Evolutionary conservation across 2,329 filamentous ascomycete genomes (phyloP), one percentile per base, ranked within the genome.

Genomic region (Cytospora leucostoma): DNA sequence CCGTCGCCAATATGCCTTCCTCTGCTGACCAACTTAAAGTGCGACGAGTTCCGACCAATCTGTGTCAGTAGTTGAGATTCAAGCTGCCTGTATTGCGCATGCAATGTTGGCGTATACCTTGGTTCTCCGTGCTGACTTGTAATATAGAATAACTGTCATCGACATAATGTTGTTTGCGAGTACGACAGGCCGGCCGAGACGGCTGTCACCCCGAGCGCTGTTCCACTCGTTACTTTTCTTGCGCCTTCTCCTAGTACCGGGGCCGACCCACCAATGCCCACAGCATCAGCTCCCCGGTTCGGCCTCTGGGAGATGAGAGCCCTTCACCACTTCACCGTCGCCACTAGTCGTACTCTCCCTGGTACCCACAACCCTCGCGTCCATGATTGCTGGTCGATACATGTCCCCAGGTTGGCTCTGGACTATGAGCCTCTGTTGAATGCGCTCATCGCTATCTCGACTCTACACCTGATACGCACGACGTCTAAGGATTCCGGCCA

Each of bases 261-360:
- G 8, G 13, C n/a, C 40, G 17, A 47, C 6, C 19, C n/a, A 4
- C 5, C 40, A 44, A 19, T 38, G 33, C n/a, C 19, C n/a, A 21
- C 51, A 35, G 15, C 32, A 27, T 17, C 35, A 32, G 4, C 35
- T 50, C n/a, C 60, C 56, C 51, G 52, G 10, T 13, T 47, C 59
- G 69, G 33, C 58, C 66, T 38, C 65, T 64, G 67, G 59, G 70
- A 72, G 57, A 64, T 72, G n/a, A 65, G 65, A 19, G 63, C 70
- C 15, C 32, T 71, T 34, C 69, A 71, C 44, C 49, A 64, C 59
- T 72, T 68, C 40, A 64, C 63, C 2, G 56, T 66, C 7, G 51
- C 66, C 7, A 67, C 69, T 2, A 64, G 62, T n/a, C 59, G 38
- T 21, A 68, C 69, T 2, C 49, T 71, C 3, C 63, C 70, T 2